These are phyloP conservation scores for Colletotrichum filicis DNA, from an alignment of 2,329 filamentous ascomycete genomes.

Conservation along the genomic window DNA sequence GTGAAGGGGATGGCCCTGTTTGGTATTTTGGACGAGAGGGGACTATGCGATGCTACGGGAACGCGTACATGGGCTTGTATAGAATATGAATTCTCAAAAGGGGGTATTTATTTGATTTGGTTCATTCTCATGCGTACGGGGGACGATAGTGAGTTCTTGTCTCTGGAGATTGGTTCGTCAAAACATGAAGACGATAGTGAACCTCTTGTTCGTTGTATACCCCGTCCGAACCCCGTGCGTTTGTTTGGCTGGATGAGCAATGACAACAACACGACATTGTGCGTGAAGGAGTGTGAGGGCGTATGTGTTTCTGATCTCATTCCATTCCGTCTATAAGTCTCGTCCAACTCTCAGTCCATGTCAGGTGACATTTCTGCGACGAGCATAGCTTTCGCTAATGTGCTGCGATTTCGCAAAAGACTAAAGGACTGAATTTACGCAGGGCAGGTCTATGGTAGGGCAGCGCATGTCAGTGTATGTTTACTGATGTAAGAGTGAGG, in stretches of 20 bases:
- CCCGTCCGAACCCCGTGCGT: slow-evolving; percentile 11
- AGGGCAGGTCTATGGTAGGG: slow-evolving; percentile 44
- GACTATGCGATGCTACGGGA: not conserved
- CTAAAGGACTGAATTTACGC: slow-evolving; percentile 36
- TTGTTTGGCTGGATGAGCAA: not conserved
- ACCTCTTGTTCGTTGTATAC: no score
- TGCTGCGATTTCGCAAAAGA: no score
- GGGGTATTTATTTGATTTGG: slow-evolving; percentile 7
- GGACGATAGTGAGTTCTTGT: not conserved
- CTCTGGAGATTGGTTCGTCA: not conserved
- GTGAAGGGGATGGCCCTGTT: slow-evolving; percentile 26
- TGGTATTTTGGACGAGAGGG: not conserved
- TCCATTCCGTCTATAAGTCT: not conserved
- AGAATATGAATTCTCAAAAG: not conserved
- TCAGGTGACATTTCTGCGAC: not conserved
- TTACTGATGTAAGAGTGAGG: not conserved
- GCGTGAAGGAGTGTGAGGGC: slow-evolving; percentile 26
- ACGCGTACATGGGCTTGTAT: not conserved
- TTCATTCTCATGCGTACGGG: not conserved
- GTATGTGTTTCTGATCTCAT: slow-evolving; percentile 1
- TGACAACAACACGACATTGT: not conserved
- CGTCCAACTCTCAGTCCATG: not conserved
- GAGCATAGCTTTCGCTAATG: not conserved
- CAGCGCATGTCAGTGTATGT: slow-evolving; percentile 2
- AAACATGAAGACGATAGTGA: not conserved